Evolutionary conservation across 495 filamentous ascomycete genomes (phyloP).

Genomic region (Astrocystis sublimbata): DNA sequence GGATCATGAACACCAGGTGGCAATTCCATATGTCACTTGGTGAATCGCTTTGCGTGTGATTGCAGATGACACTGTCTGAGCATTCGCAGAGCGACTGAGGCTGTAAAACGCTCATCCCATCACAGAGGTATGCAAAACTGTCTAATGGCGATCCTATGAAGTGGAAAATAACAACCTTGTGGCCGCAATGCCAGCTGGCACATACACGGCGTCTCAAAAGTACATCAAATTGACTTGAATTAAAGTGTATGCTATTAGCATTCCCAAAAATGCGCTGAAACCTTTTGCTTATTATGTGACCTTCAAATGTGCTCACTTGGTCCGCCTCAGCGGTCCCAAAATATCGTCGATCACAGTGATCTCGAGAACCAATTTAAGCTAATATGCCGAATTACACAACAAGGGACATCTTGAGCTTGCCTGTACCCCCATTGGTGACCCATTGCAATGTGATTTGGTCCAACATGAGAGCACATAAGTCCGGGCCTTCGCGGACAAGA

Average conservation of each 20-base stretch:
- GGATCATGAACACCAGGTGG: no score
- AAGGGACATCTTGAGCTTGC: not conserved
- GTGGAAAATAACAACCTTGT: no score
- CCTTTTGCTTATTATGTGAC: slow-evolving; percentile 9
- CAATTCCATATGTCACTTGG: no score
- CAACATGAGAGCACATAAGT: not conserved
- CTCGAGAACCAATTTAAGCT: not conserved
- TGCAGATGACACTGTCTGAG: no score
- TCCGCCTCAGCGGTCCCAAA: not conserved
- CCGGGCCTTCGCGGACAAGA: not conserved
- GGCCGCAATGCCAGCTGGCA: no score
- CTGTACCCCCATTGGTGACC: not conserved
- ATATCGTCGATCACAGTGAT: not conserved
- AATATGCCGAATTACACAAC: not conserved
- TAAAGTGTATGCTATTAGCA: not conserved
- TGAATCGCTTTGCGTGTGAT: no score
- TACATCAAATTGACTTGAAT: not conserved
- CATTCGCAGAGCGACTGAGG: no score
- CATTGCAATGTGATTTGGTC: not conserved
- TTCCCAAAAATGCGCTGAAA: not conserved
- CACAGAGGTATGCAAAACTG: no score
- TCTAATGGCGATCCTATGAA: no score
- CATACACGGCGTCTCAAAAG: not conserved
- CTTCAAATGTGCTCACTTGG: not conserved
- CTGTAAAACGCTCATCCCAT: no score